Conservation (phyloP, 1,139 yeast genomes). For the Pichia sp. region DNA sequence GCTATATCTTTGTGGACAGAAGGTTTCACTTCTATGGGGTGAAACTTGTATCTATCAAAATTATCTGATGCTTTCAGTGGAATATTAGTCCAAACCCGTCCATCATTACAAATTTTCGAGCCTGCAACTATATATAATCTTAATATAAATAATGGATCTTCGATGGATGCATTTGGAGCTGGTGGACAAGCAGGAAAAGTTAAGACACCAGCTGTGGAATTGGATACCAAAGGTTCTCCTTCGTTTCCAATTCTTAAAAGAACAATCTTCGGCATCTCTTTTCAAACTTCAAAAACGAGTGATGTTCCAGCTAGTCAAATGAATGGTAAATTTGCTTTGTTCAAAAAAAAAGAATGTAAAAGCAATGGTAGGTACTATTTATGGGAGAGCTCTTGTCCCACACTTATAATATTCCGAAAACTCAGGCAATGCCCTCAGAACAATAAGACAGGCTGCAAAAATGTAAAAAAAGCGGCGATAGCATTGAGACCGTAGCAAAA, state of each 20-base stretch:
- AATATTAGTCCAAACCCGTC: conserved; percentile 67
- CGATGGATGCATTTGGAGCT: conserved; percentile 32
- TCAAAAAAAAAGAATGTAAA: too few relatives aligned
- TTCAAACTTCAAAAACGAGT: too few relatives aligned
- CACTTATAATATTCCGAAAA: too few relatives aligned
- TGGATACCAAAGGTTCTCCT: conserved; percentile 48
- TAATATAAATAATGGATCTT: conserved; percentile 46
- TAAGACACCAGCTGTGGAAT: conserved; percentile 47
- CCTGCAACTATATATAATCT: conserved; percentile 69
- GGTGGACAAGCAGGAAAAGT: conserved; percentile 55
- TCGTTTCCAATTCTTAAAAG: conserved; percentile 45
- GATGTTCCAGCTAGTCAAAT: too few relatives aligned
- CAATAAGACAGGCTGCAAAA: too few relatives aligned
- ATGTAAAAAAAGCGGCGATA: too few relatives aligned
- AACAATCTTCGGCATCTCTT: conserved; percentile 32
- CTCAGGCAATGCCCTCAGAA: too few relatives aligned
- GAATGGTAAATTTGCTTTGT: too few relatives aligned
- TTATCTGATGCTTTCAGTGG: conserved; percentile 37
- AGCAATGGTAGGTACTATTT: too few relatives aligned
- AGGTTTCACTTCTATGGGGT: conserved; percentile 38
- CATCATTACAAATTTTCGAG: conserved; percentile 61
- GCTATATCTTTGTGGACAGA: conserved; percentile 54
- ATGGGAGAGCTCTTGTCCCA: too few relatives aligned
- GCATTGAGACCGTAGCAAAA: too few relatives aligned
- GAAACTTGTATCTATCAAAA: conserved; percentile 53